Evolutionary conservation across 345 rosid species (phyloP).

Genomic region (Salix brachista): DNA sequence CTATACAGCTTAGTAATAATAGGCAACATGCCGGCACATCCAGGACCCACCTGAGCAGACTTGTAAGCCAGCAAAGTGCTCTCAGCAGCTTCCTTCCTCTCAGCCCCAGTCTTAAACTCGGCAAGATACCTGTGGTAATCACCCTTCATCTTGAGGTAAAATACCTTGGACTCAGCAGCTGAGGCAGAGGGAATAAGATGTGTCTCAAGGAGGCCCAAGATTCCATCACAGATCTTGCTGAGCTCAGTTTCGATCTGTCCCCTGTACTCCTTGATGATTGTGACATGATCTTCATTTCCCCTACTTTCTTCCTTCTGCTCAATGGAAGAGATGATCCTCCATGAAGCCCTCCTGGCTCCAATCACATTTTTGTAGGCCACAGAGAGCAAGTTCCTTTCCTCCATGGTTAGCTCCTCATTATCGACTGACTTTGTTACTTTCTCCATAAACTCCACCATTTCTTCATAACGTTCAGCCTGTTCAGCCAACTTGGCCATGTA

Average conservation of each 20-base stretch:
- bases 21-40: neutral
- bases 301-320: conserved; percentile 98
- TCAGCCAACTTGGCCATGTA: conserved; percentile 97
- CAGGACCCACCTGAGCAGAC: conserved; percentile 74
- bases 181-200: conserved; percentile 86
- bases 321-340: conserved; percentile 98
- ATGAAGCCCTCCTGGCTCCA: conserved; percentile 98
- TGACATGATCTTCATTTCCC: conserved; percentile 81
- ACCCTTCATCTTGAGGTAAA: conserved; percentile 97
- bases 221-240: conserved; percentile 85
- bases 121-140: conserved; percentile 94
- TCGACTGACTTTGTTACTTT: conserved; percentile 83
- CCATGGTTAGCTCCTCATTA: conserved; percentile 82
- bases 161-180: conserved; percentile 86
- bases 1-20: neutral
- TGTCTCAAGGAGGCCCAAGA: conserved; percentile 76
- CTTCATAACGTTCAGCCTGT: conserved; percentile 96
- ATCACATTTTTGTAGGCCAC: conserved; percentile 98
- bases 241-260: conserved; percentile 82
- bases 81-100: conserved; percentile 98
- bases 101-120: conserved; percentile 87
- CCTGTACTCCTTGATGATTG: conserved; percentile 79
- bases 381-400: conserved; percentile 92
- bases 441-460: conserved; percentile 98
- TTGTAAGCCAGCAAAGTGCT: conserved; percentile 90